Evolutionary conservation across 1,284 basidiomycete genomes (phyloP).

Genomic region (Leccinum huronense): DNA sequence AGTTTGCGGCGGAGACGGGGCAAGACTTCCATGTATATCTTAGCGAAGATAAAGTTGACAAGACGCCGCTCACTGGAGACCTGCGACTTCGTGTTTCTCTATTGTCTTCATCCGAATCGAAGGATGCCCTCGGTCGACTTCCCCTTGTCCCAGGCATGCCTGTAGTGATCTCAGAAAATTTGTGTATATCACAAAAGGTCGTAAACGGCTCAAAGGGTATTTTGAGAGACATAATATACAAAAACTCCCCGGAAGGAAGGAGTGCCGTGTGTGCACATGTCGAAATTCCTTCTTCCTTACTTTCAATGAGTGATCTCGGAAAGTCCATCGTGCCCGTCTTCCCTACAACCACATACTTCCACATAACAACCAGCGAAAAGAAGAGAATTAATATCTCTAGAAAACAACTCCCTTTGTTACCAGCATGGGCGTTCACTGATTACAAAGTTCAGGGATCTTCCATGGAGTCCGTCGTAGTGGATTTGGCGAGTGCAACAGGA

Average conservation of each 20-base stretch:
- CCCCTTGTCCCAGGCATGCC: neutral
- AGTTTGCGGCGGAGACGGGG: too few species aligned
- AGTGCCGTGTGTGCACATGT: neutral
- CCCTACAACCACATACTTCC: neutral
- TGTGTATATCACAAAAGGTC: neutral
- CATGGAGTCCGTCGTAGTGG: neutral
- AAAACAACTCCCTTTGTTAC: neutral
- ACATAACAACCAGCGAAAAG: too few species aligned
- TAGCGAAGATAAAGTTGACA: neutral
- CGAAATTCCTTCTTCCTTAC: neutral
- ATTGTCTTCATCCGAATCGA: neutral
- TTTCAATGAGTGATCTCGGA: neutral
- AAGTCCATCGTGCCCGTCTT: neutral
- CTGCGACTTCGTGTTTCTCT: neutral
- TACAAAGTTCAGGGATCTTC: neutral
- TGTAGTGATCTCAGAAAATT: neutral
- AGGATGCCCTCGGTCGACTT: neutral
- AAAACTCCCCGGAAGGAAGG: neutral
- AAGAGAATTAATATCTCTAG: neutral
- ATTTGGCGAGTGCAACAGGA: neutral
- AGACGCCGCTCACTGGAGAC: neutral
- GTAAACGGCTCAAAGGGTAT: neutral
- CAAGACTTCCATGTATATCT: neutral
- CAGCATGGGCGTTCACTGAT: neutral
- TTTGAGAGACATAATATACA: neutral